A percentile compares a stretch with the other conserved stretches of the same genome.
These are phyloP conservation scores for Ormosia emarginata DNA, from an alignment of 306 rosid genomes.

Conservation along the genomic window DNA sequence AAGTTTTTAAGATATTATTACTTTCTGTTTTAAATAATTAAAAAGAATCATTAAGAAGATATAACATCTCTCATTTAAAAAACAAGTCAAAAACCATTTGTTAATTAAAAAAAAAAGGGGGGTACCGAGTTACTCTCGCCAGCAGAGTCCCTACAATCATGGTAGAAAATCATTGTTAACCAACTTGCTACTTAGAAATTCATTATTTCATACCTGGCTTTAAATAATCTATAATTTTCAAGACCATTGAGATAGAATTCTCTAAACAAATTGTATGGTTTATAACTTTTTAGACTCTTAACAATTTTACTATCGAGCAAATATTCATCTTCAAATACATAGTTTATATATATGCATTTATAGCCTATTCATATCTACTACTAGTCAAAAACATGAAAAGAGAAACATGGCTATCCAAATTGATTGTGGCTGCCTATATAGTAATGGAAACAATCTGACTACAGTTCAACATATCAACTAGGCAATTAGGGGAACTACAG, in stretches of 20 bases:
- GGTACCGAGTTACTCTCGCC: too few species aligned
- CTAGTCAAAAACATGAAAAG: not conserved
- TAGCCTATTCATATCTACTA: not conserved
- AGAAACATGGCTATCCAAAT: not conserved
- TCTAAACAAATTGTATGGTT: not conserved
- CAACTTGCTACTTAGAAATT: not conserved
- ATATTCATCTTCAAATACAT: not conserved
- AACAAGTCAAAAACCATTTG: too few species aligned
- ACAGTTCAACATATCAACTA: not conserved
- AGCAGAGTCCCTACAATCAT: too few species aligned
- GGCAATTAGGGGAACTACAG: not conserved
- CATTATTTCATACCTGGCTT: not conserved
- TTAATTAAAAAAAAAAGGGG: too few species aligned
- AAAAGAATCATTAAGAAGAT: too few species aligned
- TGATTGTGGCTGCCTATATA: not conserved
- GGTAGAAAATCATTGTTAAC: too few species aligned
- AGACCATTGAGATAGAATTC: not conserved
- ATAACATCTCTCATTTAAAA: too few species aligned
- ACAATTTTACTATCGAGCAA: not conserved
- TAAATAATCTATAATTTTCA: too few species aligned
- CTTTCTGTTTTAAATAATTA: too few species aligned
- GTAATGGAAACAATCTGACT: too few species aligned
- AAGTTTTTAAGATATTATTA: too few species aligned
- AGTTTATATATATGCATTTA: not conserved
- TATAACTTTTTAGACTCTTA: not conserved